Base-by-base conservation (phyloP, 208 protist species). In the Trypanosoma melophagium region DNA sequence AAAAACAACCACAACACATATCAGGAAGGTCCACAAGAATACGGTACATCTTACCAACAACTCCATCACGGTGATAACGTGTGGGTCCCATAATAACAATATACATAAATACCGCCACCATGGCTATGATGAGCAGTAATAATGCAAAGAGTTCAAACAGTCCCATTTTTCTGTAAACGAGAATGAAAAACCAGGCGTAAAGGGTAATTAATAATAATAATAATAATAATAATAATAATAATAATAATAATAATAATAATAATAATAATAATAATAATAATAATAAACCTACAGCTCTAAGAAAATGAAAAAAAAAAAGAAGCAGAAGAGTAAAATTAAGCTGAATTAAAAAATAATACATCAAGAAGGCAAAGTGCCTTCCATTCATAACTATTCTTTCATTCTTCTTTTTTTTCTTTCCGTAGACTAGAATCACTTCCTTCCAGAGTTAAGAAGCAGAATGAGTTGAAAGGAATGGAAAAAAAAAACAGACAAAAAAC, bases 31-130 rank as follows among this genome's bases (percentile, higher is more conserved):
- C 28, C 28, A 61, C 69, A 16, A 95, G 19, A 17, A 62, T 53
- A 17, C 64, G 47, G 65, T 97, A 77, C 22, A 85, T 24, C 35
- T 66, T 74, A 35, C 94, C 94, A 22, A 97, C 72, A 62, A 80
- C 66, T 41, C 94, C 90, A 64, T 95, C 80, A 40, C 87, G 86
- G 73, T 97, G 90, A 61, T 88, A 96, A 49, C 81, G 81, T 0
- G 89, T 92, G 4, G 86, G 87, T 3, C 93, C 93, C 87, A 96
- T 95, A 51, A 96, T 94, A 25, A 91, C 74, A 47, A 96, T 77
- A 72, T 96, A 97, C 83, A 95, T 88, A 59, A 90, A 78, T 16
- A 51, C n/a, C 1, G 64, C 81, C 3, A 84, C 58, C 8, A 75
- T 19, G 12, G 75, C 17, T 28, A 94, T 84, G 68, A 80, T 25